Conservation (phyloP, 306 rosid genomes). For the Sindora glabra region DNA sequence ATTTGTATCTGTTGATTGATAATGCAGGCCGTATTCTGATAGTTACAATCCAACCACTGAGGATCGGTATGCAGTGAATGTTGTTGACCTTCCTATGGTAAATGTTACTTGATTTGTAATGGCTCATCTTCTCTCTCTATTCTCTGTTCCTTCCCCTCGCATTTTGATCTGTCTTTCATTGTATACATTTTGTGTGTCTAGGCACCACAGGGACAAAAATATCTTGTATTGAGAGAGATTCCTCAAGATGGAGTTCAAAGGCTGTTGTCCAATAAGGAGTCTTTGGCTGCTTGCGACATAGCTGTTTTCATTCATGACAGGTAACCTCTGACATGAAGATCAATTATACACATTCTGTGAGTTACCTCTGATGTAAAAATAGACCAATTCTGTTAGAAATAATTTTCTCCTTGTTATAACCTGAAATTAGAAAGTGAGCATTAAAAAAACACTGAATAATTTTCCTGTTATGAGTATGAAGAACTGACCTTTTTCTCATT, state of each 20-base stretch:
- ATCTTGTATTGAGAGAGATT: slow-evolving; percentile 74
- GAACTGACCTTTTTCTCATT: slow-evolving; percentile 16
- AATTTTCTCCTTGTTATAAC: neutral
- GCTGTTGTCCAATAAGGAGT: slow-evolving; percentile 65
- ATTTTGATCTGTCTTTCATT: no score
- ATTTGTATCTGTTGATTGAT: slow-evolving; percentile 14
- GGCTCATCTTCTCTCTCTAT: neutral
- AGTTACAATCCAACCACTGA: slow-evolving; percentile 53
- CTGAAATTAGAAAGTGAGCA: neutral
- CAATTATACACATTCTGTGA: no score
- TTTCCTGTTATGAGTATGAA: neutral
- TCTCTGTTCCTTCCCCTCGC: no score
- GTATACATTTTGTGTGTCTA: neutral
- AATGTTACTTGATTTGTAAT: slow-evolving; percentile 8
- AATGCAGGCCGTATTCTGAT: slow-evolving; percentile 58
- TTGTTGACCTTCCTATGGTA: slow-evolving; percentile 45
- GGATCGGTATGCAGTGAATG: slow-evolving; percentile 75
- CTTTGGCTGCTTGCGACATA: slow-evolving; percentile 87
- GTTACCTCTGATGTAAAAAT: no score
- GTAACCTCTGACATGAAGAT: slow-evolving; percentile 27
- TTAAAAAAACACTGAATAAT: neutral
- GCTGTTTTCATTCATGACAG: slow-evolving; percentile 92
- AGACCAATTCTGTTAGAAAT: neutral
- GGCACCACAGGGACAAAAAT: slow-evolving; percentile 53
- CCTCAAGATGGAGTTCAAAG: slow-evolving; percentile 71